Conservation (phyloP, 148 eudicot genomes). For the Chenopodium suecicum region DNA sequence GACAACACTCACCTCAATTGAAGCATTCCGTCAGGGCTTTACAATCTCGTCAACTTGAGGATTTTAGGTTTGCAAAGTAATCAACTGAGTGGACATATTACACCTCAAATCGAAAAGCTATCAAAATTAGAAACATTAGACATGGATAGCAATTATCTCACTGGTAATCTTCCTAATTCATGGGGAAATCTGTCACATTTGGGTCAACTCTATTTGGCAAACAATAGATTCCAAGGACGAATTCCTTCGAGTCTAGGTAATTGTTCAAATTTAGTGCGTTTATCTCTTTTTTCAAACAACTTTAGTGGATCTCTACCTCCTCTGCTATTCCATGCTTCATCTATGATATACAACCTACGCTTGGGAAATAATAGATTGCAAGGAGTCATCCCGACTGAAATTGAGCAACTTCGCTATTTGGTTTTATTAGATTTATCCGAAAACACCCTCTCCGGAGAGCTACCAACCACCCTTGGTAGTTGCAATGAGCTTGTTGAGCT, state of each 20-base stretch:
- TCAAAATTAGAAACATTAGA: too few relatives aligned
- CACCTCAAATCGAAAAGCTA: not conserved
- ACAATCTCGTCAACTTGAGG: slow-evolving; percentile 6
- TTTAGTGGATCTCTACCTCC: not conserved
- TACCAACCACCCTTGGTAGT: slow-evolving; percentile 18
- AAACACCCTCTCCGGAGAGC: slow-evolving; percentile 11
- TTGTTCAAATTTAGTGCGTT: not conserved
- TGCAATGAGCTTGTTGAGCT: not conserved
- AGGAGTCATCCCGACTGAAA: too few relatives aligned
- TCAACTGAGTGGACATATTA: slow-evolving; percentile 12
- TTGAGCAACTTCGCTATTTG: not conserved
- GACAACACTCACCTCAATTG: too few relatives aligned
- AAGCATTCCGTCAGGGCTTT: slow-evolving; percentile 4
- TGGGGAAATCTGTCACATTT: not conserved
- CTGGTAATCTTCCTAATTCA: too few relatives aligned
- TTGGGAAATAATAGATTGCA: too few relatives aligned
- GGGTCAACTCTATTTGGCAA: too few relatives aligned
- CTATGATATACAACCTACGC: not conserved
- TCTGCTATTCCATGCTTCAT: not conserved
- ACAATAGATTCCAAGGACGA: slow-evolving; percentile 7
- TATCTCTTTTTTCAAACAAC: not conserved
- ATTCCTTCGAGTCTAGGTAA: slow-evolving; percentile 13
- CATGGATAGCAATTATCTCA: too few relatives aligned
- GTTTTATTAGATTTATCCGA: not conserved
- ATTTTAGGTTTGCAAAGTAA: not conserved